phyloP scores from a whole-genome alignment of 179 eudicot genomes.

The Beta macrorhiza region DNA sequence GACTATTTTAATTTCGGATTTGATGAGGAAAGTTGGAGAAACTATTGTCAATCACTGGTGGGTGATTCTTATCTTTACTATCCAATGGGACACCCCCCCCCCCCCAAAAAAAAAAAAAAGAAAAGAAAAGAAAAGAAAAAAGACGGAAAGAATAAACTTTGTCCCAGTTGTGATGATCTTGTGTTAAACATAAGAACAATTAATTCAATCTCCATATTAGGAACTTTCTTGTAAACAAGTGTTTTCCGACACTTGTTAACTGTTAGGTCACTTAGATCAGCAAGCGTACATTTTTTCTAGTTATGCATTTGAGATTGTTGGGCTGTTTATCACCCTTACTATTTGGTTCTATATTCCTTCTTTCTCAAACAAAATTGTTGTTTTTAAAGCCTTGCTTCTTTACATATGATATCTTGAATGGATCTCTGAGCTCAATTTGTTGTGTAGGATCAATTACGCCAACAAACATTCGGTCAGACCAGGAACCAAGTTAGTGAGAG shows the following conservation, averaged over 20 bases:
- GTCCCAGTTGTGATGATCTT: neutral
- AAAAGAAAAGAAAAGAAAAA: no score
- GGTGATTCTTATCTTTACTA: conserved; percentile 15
- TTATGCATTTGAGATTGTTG: neutral
- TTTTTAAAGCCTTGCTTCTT: neutral
- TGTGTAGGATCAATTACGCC: conserved; percentile 35
- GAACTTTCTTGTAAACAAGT: neutral
- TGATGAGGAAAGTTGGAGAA: conserved; percentile 58
- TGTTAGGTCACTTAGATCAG: neutral
- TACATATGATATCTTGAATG: neutral
- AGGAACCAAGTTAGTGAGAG: conserved; percentile 13
- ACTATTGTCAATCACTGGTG: conserved; percentile 59
- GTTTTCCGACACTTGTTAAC: neutral
- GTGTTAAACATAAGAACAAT: neutral
- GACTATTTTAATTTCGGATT: conserved; percentile 68
- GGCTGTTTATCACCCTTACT: neutral
- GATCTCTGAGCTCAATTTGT: neutral
- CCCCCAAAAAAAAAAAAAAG: neutral
- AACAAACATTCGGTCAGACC: conserved; percentile 9
- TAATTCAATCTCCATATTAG: neutral
- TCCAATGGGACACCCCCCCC: neutral
- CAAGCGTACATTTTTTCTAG: neutral
- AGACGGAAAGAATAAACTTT: neutral
- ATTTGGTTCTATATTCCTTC: neutral
- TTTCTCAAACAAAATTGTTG: neutral